These are phyloP conservation scores for Podospora pseudocomata DNA, from an alignment of 495 filamentous ascomycete species.

Conservation along the genomic window DNA sequence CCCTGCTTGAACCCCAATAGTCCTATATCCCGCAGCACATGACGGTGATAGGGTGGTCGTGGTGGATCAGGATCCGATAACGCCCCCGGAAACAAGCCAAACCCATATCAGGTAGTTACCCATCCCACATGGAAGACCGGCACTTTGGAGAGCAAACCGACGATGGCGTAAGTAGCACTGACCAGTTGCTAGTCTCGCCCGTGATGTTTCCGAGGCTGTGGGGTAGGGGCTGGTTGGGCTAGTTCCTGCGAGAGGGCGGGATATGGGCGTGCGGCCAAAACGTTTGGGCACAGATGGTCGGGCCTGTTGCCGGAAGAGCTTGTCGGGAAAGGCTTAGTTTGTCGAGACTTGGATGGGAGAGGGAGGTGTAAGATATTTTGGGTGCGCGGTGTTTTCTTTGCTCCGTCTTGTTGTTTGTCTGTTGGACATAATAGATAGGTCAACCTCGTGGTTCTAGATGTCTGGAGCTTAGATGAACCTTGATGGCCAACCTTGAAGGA, in stretches of 20 bases:
- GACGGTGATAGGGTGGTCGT: not conserved
- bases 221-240: not conserved
- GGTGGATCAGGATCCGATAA: not conserved
- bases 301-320: not conserved
- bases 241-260: not conserved
- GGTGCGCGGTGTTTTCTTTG: not conserved
- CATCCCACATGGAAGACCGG: not conserved
- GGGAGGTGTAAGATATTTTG: not conserved
- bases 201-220: not conserved
- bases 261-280: not conserved
- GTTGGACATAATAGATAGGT: not conserved
- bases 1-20: not conserved
- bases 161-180: not conserved
- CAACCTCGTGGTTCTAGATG: not conserved
- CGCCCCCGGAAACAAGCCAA: no score
- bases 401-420: not conserved
- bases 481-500: not conserved
- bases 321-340: not conserved
- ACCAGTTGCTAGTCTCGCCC: not conserved
- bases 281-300: not conserved
- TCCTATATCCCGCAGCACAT: not conserved
- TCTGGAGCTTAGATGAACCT: not conserved
- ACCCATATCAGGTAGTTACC: not conserved
- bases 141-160: not conserved
- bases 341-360: not conserved